phyloP scores from a whole-genome alignment of 768 basidiomycete genomes.

The Termitomyces titanicus region DNA sequence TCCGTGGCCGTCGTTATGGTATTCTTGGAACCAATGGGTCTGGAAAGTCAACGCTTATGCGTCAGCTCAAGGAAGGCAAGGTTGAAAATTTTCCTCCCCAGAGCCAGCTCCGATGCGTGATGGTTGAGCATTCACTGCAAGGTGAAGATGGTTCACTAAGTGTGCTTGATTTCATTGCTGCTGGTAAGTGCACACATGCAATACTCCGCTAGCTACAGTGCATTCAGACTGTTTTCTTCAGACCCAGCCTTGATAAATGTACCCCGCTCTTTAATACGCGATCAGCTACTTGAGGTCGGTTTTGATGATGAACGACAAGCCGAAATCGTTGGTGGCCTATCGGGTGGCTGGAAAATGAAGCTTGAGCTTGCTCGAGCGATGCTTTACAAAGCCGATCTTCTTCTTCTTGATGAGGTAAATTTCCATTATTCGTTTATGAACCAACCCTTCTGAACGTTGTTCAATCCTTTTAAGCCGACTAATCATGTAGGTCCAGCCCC shows the following conservation, averaged over 20 bases:
- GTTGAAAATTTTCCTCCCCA: slow-evolving; percentile 95
- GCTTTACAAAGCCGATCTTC: slow-evolving; percentile 89
- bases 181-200: slow-evolving; percentile 45
- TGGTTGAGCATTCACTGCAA: slow-evolving; percentile 97
- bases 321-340: slow-evolving; percentile 84
- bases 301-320: slow-evolving; percentile 85
- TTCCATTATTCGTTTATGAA: neutral
- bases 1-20: slow-evolving; percentile 91
- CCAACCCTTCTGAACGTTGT: slow-evolving; percentile 2
- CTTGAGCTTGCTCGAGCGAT: slow-evolving; percentile 94
- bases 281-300: slow-evolving; percentile 83
- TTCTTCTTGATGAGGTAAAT: slow-evolving; percentile 79
- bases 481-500: slow-evolving; percentile 66
- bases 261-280: slow-evolving; percentile 67
- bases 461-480: slow-evolving; percentile 55
- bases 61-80: slow-evolving; percentile 92
- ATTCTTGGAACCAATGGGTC: slow-evolving; percentile 96
- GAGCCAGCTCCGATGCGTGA: slow-evolving; percentile 81
- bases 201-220: neutral
- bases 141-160: slow-evolving; percentile 84
- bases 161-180: slow-evolving; percentile 87
- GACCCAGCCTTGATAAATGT: slow-evolving; percentile 67
- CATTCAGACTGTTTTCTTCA: slow-evolving; percentile 22
- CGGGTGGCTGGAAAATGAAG: slow-evolving; percentile 99
- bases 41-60: slow-evolving; percentile 95